These are phyloP conservation scores for Ophidiomyces ophidiicola DNA, from an alignment of 2,329 filamentous ascomycete genomes.

Conservation along the genomic window DNA sequence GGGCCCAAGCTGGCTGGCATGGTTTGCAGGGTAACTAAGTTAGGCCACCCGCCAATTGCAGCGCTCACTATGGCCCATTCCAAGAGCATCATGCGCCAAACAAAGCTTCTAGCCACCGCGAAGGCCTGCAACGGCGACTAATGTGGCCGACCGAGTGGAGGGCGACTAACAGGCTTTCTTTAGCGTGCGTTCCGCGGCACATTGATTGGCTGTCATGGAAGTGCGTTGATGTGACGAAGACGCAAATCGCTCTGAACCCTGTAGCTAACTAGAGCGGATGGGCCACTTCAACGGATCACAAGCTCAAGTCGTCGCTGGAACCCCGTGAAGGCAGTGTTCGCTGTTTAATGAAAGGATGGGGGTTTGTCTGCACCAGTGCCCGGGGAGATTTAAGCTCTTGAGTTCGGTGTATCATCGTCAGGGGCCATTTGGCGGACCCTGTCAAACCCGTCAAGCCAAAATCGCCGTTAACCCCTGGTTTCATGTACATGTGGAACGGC, in stretches of 20 bases:
- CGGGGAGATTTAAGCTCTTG: slow-evolving; percentile 1
- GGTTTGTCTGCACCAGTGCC: neutral
- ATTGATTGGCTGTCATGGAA: slow-evolving; percentile 6
- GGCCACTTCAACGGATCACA: too few relatives aligned
- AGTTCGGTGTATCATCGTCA: slow-evolving; percentile 4
- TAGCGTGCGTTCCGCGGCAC: neutral
- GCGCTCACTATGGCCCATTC: slow-evolving; percentile 1
- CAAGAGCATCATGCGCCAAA: slow-evolving; percentile 1
- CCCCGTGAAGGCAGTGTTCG: too few relatives aligned
- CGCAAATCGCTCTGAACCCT: slow-evolving; percentile 7
- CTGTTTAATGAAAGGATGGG: slow-evolving; percentile 8
- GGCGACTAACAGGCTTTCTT: slow-evolving; percentile 2
- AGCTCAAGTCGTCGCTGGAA: too few relatives aligned
- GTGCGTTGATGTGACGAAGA: neutral
- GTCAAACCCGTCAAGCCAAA: slow-evolving; percentile 1
- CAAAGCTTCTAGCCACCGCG: slow-evolving; percentile 6
- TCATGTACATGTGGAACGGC: slow-evolving; percentile 1
- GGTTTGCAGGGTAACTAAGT: slow-evolving; percentile 1
- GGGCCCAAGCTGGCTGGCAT: slow-evolving; percentile 6
- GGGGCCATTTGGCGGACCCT: neutral
- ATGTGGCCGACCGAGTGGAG: slow-evolving; percentile 4
- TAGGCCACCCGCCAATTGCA: slow-evolving; percentile 5
- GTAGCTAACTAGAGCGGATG: too few relatives aligned
- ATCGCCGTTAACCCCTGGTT: neutral
- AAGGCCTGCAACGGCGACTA: slow-evolving; percentile 7